Evolutionary conservation across 768 basidiomycete genomes (phyloP).

Genomic region (Psilocybe tampanensis): DNA sequence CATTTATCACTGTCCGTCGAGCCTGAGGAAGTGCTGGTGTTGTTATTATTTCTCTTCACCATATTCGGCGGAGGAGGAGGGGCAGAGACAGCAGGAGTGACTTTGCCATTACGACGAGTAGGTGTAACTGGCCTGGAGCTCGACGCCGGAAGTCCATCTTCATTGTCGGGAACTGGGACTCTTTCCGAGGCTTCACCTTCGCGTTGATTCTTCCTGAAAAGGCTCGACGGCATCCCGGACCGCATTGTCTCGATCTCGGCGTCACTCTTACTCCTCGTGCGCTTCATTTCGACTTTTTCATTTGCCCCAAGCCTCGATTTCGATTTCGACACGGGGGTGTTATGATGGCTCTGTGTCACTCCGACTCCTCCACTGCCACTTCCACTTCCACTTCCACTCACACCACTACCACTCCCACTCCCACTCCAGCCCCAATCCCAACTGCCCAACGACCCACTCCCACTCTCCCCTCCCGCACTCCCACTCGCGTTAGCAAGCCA

Average conservation of each 20-base stretch:
- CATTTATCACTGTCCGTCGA: slow-evolving; percentile 66
- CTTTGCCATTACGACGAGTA: no score
- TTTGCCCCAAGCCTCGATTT: slow-evolving; percentile 2
- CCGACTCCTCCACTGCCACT: slow-evolving; percentile 17
- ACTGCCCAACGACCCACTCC: slow-evolving; percentile 17
- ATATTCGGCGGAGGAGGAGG: slow-evolving; percentile 31
- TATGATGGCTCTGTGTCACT: slow-evolving; percentile 15
- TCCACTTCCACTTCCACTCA: slow-evolving; percentile 2
- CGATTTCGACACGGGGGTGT: slow-evolving; percentile 11
- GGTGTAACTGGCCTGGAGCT: not conserved
- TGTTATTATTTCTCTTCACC: slow-evolving; percentile 29
- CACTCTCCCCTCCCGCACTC: slow-evolving; percentile 29
- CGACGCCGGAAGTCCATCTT: no score
- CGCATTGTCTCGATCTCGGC: slow-evolving; percentile 44
- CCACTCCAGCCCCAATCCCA: slow-evolving; percentile 39
- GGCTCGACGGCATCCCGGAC: not conserved
- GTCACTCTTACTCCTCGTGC: slow-evolving; percentile 63
- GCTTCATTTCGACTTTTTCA: slow-evolving; percentile 32
- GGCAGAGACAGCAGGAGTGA: no score
- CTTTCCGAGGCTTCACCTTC: no score
- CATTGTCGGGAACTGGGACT: no score
- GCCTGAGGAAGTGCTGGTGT: no score
- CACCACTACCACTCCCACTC: slow-evolving; percentile 22
- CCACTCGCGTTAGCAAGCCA: slow-evolving; percentile 70
- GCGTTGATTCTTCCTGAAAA: no score